Evolutionary conservation across 163 green algal genomes (phyloP).

Genomic region (Picocystis sp.): DNA sequence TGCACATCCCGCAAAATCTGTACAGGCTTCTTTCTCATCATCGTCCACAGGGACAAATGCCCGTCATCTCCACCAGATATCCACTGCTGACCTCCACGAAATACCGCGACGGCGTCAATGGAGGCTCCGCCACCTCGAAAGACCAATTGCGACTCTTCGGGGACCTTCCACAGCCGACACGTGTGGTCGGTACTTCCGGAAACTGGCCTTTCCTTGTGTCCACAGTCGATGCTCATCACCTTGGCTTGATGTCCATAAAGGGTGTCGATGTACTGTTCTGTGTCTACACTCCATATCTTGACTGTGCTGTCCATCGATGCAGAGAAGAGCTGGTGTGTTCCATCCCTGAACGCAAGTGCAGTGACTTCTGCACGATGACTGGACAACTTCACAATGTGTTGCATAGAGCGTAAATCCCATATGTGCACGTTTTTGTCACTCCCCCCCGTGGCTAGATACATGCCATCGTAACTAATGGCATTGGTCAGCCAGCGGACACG

Average conservation of each 20-base stretch:
- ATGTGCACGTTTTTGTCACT: constrained; percentile 58
- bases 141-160: constrained; percentile 87
- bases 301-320: constrained; percentile 55
- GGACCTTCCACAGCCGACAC: constrained; percentile 85
- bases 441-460: constrained; percentile 64
- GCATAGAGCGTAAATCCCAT: constrained; percentile 40
- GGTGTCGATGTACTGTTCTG: constrained; percentile 86
- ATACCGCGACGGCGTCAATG: constrained; percentile 37
- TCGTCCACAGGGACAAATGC: constrained; percentile 55
- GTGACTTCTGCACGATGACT: constrained; percentile 26
- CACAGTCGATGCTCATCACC: constrained; percentile 55
- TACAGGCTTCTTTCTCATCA: constrained; percentile 70
- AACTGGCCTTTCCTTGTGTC: constrained; percentile 56
- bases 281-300: constrained; percentile 75
- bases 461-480: constrained; percentile 47
- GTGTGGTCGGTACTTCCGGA: constrained; percentile 63
- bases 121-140: constrained; percentile 38
- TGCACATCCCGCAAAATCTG: constrained; percentile 41
- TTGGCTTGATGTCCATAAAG: constrained; percentile 58
- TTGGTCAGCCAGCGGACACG: constrained; percentile 25
- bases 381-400: constrained; percentile 27
- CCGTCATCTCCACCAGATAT: background rate
- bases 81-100: background rate
- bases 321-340: constrained; percentile 67
- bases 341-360: constrained; percentile 62